Conservation (phyloP, 2,329 filamentous ascomycete genomes). For the Fusarium euwallaceae region DNA sequence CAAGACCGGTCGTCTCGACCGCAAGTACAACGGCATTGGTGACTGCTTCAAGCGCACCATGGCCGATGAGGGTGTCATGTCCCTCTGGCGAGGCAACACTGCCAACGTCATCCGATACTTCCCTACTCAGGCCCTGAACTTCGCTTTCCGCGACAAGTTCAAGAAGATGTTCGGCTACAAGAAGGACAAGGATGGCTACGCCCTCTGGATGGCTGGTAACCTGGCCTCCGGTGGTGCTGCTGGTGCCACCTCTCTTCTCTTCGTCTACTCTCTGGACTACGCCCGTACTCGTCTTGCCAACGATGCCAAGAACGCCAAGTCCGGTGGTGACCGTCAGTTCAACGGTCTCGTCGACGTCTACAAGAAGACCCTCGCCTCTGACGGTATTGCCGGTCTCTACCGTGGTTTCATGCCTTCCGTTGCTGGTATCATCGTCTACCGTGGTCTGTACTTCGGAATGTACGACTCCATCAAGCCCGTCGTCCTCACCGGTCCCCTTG, state of each 20-base stretch:
- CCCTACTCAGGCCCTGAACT: constrained; percentile 99
- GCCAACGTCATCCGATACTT: constrained; percentile 99
- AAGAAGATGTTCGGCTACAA: constrained; percentile 99
- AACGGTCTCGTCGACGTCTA: constrained; percentile 99
- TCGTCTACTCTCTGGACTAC: constrained; percentile 99
- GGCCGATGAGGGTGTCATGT: constrained; percentile 91
- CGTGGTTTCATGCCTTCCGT: constrained; percentile 99
- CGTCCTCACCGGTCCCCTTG: constrained; percentile 88
- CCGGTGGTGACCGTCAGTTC: constrained; percentile 98
- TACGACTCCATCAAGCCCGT: constrained; percentile 99
- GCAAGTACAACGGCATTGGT: constrained; percentile 91
- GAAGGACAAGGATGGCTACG: constrained; percentile 99
- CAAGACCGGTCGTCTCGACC: constrained; percentile 97
- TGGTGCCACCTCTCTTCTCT: constrained; percentile 99
- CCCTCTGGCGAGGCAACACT: constrained; percentile 99
- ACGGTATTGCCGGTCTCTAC: constrained; percentile 99
- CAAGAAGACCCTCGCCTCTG: constrained; percentile 99
- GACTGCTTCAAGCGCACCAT: constrained; percentile 97
- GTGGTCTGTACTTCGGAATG: constrained; percentile 99
- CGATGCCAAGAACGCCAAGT: constrained; percentile 99
- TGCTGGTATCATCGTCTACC: constrained; percentile 99
- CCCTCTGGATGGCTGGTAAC: constrained; percentile 99
- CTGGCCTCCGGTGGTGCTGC: constrained; percentile 99
- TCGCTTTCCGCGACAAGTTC: constrained; percentile 99
- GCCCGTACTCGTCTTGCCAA: constrained; percentile 99